Evolutionary conservation across 257 asterid genomes (phyloP).

Genomic region (Jaltomata sinuosa): DNA sequence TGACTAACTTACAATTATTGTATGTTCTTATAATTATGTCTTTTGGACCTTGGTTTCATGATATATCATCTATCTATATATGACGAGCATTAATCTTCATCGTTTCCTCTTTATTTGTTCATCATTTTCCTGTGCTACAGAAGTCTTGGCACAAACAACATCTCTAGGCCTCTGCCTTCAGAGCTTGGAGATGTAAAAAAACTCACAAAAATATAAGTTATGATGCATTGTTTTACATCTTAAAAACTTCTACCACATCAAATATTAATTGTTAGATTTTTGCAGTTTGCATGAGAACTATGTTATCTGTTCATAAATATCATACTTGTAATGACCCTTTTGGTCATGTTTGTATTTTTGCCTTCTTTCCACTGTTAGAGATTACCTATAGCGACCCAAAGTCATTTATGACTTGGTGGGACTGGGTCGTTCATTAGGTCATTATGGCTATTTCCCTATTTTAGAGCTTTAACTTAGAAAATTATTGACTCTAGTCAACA

Average conservation of each 20-base stretch:
- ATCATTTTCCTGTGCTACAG: constrained; percentile 20
- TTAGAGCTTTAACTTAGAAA: too few relatives aligned
- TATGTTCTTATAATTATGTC: constrained; percentile 2
- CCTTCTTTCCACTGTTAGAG: too few relatives aligned
- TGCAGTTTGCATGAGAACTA: neutral
- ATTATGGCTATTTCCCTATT: too few relatives aligned
- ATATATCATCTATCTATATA: neutral
- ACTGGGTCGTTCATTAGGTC: too few relatives aligned
- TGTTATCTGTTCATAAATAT: neutral
- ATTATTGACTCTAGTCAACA: too few relatives aligned
- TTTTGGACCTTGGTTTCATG: neutral
- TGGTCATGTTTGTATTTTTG: too few relatives aligned
- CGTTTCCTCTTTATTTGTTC: neutral
- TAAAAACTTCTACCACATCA: neutral
- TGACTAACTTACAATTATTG: constrained; percentile 48
- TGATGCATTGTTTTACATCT: neutral
- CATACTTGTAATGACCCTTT: too few relatives aligned
- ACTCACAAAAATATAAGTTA: constrained; percentile 43
- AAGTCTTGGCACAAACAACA: constrained; percentile 43
- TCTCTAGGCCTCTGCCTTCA: constrained; percentile 65
- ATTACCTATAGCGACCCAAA: too few relatives aligned
- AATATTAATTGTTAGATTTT: neutral
- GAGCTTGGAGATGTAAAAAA: constrained; percentile 51
- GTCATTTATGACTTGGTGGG: too few relatives aligned
- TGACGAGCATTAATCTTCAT: neutral